Evolutionary conservation across 2,329 filamentous ascomycete species (phyloP).

Genomic region (Epichloe typhina): DNA sequence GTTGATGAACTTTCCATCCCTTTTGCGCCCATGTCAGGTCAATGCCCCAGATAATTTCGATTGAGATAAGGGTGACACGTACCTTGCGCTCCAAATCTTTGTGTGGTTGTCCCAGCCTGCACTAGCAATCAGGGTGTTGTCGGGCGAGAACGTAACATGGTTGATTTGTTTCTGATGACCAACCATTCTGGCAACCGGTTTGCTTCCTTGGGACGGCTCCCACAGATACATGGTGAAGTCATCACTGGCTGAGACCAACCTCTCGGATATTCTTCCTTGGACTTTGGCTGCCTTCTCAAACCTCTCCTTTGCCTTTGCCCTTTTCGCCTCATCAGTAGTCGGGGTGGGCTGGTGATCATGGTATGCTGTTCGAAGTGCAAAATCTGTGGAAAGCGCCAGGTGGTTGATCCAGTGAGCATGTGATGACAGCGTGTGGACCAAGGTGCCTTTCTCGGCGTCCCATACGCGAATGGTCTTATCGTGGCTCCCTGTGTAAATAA

Average conservation of each 20-base stretch:
- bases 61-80: conserved; percentile 15
- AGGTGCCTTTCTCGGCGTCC: conserved; percentile 65
- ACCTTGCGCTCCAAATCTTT: conserved; percentile 76
- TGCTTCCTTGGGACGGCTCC: conserved; percentile 66
- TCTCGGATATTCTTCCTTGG: conserved; percentile 65
- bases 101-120: conserved; percentile 90
- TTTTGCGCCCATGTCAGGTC: conserved; percentile 11
- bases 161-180: conserved; percentile 97
- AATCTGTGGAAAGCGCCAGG: conserved; percentile 84
- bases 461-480: conserved; percentile 90
- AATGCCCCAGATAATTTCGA: not conserved
- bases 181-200: conserved; percentile 77
- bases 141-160: conserved; percentile 86
- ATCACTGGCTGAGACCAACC: conserved; percentile 80
- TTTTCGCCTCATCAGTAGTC: conserved; percentile 53
- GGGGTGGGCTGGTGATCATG: conserved; percentile 70
- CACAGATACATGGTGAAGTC: conserved; percentile 96
- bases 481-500: conserved; percentile 74
- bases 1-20: conserved; percentile 65
- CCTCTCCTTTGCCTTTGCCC: conserved; percentile 61
- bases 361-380: conserved; percentile 72
- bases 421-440: conserved; percentile 64
- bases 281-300: conserved; percentile 77
- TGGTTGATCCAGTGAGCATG: conserved; percentile 97
- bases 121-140: conserved; percentile 76